Evolutionary conservation across 176 grass and related monocot species (phyloP), one percentile per base, ranked within the genome.

Genomic region (Luzula sylvatica): DNA sequence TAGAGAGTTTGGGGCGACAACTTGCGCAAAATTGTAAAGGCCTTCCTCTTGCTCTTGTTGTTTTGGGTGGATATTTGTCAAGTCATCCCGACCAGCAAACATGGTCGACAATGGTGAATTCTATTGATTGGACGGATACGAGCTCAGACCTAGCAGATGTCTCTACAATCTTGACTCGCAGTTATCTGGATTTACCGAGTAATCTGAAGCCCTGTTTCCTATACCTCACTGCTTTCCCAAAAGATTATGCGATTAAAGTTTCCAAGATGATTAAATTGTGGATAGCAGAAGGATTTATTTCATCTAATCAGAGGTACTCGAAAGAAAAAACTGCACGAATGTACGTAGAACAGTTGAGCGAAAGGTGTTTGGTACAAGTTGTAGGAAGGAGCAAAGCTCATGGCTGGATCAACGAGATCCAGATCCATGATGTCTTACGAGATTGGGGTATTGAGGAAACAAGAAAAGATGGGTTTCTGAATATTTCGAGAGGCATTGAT

Each of bases 271-370:
- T 26, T 26, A 23, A 52, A 32, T 18, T 60, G n/a, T 71, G 67
- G 67, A 71, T 71, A 27, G 57, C 56, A 46, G 56, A 63, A 53
- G 69, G 56, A 25, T 45, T 64, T 15, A 32, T 71, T 50, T 26
- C 49, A 11, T n/a, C 26, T 35, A 26, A 8, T 15, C 25, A 9
- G 7, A 35, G 3, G 29, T 8, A 3, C 3, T 32, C 29, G 3
- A 3, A 7, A 7, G 1, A 35, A 35, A 9, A 35, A 35, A 9
- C 30, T 9, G 30, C 30, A 35, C 5, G 30, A 35, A 35, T 0
- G 30, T 9, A 35, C 5, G 5, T 35, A 9, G 30, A 35, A 7
- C 7, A 35, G 30, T 35, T 35, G 30, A 9, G 7, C 9, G 7
- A 35, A 9, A 35, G 30, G 30, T 35, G 5, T 9, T 7, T 35